phyloP scores from a whole-genome alignment of 495 filamentous ascomycete genomes.

The Penicillium subrubescens region DNA sequence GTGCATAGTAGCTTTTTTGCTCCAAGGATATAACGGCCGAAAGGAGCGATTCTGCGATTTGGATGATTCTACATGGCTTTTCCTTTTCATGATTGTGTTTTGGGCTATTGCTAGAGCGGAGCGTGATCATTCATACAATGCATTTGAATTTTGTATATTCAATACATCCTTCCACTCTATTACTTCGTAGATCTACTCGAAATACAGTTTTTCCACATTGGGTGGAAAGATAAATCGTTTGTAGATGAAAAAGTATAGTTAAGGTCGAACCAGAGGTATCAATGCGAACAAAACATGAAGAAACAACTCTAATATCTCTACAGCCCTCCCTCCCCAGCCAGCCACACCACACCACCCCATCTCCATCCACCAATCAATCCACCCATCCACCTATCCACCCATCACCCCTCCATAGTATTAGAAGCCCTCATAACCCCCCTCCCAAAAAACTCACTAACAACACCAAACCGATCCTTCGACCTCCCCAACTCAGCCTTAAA shows the following conservation, averaged over 20 bases:
- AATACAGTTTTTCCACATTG: not conserved
- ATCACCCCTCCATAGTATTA: constrained; percentile 37
- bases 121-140: constrained; percentile 19
- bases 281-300: not conserved
- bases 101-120: constrained; percentile 16
- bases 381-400: too few relatives aligned
- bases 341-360: not conserved
- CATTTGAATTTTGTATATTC: constrained; percentile 9
- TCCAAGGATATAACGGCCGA: constrained; percentile 13
- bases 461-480: constrained; percentile 81
- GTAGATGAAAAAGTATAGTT: not conserved
- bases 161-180: not conserved
- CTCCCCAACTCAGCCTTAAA: constrained; percentile 80
- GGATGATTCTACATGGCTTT: constrained; percentile 2
- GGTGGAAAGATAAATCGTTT: not conserved
- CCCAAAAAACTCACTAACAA: constrained; percentile 92
- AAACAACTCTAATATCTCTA: constrained; percentile 1
- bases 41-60: constrained; percentile 7
- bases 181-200: not conserved
- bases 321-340: not conserved
- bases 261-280: not conserved
- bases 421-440: constrained; percentile 77
- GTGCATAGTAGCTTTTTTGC: constrained; percentile 17
- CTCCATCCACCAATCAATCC: not conserved
- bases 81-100: not conserved